A percentile compares a stretch with the other conserved stretches of the same genome.
Conservation (phyloP, 352 stramenopile species). For the Phytophthora pistaciae region DNA sequence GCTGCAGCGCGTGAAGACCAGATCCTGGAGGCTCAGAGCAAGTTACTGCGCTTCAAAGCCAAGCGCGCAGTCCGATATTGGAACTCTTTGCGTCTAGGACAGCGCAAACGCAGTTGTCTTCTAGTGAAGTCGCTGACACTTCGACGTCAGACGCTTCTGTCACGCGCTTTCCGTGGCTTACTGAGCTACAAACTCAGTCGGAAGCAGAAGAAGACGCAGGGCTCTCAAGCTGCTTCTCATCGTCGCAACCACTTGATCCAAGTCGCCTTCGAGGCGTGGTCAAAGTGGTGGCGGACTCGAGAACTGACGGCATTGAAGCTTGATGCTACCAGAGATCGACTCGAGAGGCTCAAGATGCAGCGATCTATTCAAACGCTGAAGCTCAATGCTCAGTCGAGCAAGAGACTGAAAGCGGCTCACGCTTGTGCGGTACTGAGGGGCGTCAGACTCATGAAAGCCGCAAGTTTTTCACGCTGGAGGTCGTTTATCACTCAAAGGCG, state of each 20-base stretch:
- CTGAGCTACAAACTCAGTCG: conserved; percentile 5
- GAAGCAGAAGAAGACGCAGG: conserved; percentile 8
- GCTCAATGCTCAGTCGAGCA: conserved; percentile 9
- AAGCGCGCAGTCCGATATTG: conserved; percentile 26
- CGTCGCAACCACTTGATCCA: conserved; percentile 1
- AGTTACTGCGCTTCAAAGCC: conserved; percentile 18
- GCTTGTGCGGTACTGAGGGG: conserved; percentile 13
- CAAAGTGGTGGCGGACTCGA: conserved; percentile 6
- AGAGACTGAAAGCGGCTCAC: conserved; percentile 5
- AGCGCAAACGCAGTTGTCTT: conserved; percentile 11
- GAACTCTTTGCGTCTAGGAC: neutral
- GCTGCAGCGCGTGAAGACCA: neutral
- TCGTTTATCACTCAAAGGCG: conserved; percentile 15
- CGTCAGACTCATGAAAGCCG: conserved; percentile 8
- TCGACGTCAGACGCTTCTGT: conserved; percentile 31
- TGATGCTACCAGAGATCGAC: neutral
- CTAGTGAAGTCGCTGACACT: conserved; percentile 23
- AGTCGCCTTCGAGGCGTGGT: conserved; percentile 14
- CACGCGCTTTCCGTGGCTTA: conserved; percentile 21
- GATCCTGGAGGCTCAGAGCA: neutral
- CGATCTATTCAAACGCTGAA: conserved; percentile 12
- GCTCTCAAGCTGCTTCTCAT: neutral
- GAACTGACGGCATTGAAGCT: neutral
- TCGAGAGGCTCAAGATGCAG: conserved; percentile 7
- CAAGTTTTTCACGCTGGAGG: conserved; percentile 25